Evolutionary conservation across 108 stramenopile species (phyloP), one percentile per base, ranked within the genome.

Genomic region (Conticribra guillardii): DNA sequence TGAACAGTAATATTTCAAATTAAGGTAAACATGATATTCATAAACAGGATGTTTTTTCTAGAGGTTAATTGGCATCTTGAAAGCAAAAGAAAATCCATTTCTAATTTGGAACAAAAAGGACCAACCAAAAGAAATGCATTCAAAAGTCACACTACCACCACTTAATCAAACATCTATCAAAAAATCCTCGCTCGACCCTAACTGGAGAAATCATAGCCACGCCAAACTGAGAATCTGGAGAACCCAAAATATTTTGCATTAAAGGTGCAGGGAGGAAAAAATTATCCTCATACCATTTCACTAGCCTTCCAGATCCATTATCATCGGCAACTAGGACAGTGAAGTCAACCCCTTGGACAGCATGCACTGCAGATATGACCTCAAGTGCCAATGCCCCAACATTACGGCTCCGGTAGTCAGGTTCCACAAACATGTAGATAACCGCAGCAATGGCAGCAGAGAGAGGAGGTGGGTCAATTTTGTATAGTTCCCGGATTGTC

Each of bases 351-450:
- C 78, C 87, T 60, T 83, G 82, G 15, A 84, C 81, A 0, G 73
- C 61, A 54, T 91, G 92, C 52, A 94, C 84, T 41, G 82, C 79
- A 0, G 87, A 74, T 27, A 94, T 89, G 15, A 89, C 88, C 50
- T 90, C 79, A 23, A 94, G 60, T 26, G 92, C 92, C 74, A 89
- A 69, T 21, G 63, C 48, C 16, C 92, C 92, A 15, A 90, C 60
- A 17, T 74, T 53, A 26, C 66, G 58, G 14, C 53, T 61, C 49
- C 92, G 77, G 66, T 87, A 88, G 2, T 78, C 64, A 4, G 85
- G 85, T 67, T 94, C 89, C 0, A 90, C 88, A 54, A 83, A 89
- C 88, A 94, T 91, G 82, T 88, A 94, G 27, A 94, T 87, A 9
- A 94, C 88, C 21, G 92, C 92, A 1, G 69, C 89, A 22, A 81